Evolutionary conservation across 805 yeast genomes (phyloP), one percentile per base, ranked within the genome.

Genomic region (Danielia oregonensis): DNA sequence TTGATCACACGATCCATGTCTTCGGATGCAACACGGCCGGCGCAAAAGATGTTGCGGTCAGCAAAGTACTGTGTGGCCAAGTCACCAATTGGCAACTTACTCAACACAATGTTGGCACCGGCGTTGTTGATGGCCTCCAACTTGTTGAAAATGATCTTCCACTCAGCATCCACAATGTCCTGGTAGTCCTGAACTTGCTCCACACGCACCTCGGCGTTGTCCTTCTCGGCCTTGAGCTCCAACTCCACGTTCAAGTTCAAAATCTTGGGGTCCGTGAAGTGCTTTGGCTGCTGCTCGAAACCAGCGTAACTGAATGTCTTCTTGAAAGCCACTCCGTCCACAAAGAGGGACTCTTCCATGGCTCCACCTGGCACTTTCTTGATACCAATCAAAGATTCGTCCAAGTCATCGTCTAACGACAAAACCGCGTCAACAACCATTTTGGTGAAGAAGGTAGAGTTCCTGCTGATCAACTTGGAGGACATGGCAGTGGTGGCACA

Each of bases 51-150:
- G 56, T 85, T 78, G 58, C 97, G 75, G 62, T 93, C 98, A 23
- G 98, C 98, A 62, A 93, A 93, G 63, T 74, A 93, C 66, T 93
- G 98, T 6, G 98, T 93, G n/a, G 98, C 98, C 58, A 93, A 74
- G 63, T 93, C 98, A 45, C 98, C 98, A 56, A 93, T 93, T 36
- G 98, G 98, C 51, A 93, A 72, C 59, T 88, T 88, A 12, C 97
- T 89, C 42, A 93, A 75, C 26, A 93, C 96, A 37, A 93, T 86
- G 55, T 86, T 81, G 22, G 96, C 96, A 17, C 97, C 97, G 3
- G 95, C 74, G 17, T 71, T 73, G 49, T 78, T 82, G 46, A 93
- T 83, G 33, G 86, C 82, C 53, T 86, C 83, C 48, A 93, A 74
- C 65, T 93, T 93, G 55, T 82, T 76, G 52, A 85, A 72, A 46